Percentiles rank a stretch among this genome's conserved stretches.
Conservation (phyloP, 139 green algal genomes). For the Asterochloris sp. region DNA sequence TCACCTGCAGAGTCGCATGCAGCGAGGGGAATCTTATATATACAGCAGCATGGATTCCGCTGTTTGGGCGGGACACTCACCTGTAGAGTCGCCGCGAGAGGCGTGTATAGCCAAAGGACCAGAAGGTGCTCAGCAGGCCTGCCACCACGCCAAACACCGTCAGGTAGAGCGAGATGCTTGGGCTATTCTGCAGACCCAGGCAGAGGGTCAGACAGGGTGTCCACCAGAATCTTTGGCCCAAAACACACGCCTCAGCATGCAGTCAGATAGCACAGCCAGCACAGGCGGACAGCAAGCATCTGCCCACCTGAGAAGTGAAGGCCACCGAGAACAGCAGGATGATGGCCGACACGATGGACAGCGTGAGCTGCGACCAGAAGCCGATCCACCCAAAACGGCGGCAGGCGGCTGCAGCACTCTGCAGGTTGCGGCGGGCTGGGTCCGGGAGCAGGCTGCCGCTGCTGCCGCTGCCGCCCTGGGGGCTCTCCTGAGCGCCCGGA, state of each 20-base stretch:
- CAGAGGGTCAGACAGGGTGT: background rate
- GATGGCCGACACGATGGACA: slow-evolving; percentile 81
- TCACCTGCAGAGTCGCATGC: too few species aligned
- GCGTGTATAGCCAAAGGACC: slow-evolving; percentile 82
- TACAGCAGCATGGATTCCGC: too few species aligned
- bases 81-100: slow-evolving; percentile 54
- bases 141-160: slow-evolving; percentile 89
- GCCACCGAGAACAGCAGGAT: slow-evolving; percentile 95
- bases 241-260: background rate
- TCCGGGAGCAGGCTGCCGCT: slow-evolving; percentile 25
- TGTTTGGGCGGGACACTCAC: background rate
- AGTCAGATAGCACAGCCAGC: background rate
- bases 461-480: too few species aligned
- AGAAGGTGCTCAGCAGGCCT: slow-evolving; percentile 90
- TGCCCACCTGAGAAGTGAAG: slow-evolving; percentile 78
- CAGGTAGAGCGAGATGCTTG: slow-evolving; percentile 81
- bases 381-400: slow-evolving; percentile 76
- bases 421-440: slow-evolving; percentile 36
- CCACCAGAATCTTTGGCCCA: too few species aligned
- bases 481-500: too few species aligned
- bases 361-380: slow-evolving; percentile 95
- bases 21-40: too few species aligned
- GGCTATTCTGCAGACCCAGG: slow-evolving; percentile 53
- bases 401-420: slow-evolving; percentile 33
- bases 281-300: background rate